phyloP scores from a whole-genome alignment of 2,329 filamentous ascomycete species.

The Sclerotinia nivalis region DNA sequence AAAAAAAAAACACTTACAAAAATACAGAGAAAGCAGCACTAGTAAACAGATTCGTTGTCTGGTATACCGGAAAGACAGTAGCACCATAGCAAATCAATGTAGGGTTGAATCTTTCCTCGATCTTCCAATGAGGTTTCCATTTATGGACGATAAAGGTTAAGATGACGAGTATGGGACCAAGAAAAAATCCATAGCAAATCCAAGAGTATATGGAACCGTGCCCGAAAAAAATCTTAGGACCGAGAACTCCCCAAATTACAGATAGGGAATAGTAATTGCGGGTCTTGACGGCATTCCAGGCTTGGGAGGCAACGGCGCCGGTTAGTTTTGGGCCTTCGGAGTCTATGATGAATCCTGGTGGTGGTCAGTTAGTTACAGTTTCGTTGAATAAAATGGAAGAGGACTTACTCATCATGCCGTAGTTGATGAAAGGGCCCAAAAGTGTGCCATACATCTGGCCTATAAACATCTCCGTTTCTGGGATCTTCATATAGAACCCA shows the following conservation, averaged over 20 bases:
- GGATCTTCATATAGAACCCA: conserved; percentile 45
- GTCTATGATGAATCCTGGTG: conserved; percentile 24
- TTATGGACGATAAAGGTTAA: conserved; percentile 36
- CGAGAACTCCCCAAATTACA: conserved; percentile 44
- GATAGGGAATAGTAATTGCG: conserved; percentile 40
- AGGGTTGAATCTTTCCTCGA: conserved; percentile 38
- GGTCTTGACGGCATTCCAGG: conserved; percentile 41
- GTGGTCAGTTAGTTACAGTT: neutral
- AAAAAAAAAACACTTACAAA: conserved; percentile 29
- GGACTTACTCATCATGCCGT: conserved; percentile 39
- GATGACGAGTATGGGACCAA: conserved; percentile 37
- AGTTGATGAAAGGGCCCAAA: conserved; percentile 41
- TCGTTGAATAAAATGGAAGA: no score
- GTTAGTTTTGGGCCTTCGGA: conserved; percentile 29
- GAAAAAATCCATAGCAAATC: conserved; percentile 40
- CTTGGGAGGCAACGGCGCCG: conserved; percentile 31
- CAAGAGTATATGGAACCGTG: conserved; percentile 35
- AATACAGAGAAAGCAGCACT: conserved; percentile 35
- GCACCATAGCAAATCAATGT: conserved; percentile 39
- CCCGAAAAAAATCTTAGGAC: conserved; percentile 40
- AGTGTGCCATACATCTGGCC: conserved; percentile 43
- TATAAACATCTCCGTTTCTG: conserved; percentile 43
- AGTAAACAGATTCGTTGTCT: conserved; percentile 39
- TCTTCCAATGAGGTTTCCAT: conserved; percentile 38
- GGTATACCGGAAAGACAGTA: conserved; percentile 37